Evolutionary conservation across 2,329 filamentous ascomycete genomes (phyloP), one percentile per base, ranked within the genome.

Genomic region (Curvularia sp.): DNA sequence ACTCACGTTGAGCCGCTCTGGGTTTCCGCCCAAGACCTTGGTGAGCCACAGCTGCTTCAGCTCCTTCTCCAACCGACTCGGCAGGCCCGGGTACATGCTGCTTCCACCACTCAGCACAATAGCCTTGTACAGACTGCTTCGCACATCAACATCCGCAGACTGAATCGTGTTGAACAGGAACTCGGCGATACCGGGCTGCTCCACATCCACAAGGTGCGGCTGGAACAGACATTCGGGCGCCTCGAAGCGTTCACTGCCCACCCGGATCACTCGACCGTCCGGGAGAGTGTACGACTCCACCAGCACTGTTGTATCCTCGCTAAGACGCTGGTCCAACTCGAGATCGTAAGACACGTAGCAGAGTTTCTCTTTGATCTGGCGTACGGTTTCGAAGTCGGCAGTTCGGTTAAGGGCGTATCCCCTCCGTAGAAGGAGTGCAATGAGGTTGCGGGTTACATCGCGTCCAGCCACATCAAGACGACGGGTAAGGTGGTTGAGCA

Each of bases 151-250:
- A 70, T 98, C 95, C 61, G 95, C 93, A 7, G 91, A 83, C 80
- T 98, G 95, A 74, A 99, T 99, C 19, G 94, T 99, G 83, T 99
- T 97, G 87, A 99, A 99, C 38, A 99, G 84, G 79, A 98, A 93
- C 76, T 99, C 95, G 70, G 92, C 94, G 61, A 99, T 95, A 60
- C 95, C 95, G 1, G 93, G 93, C 75, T 98, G 94, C 75, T 99
- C 95, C 71, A 95, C 96, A 76, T 99, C 95, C 47, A 99, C 94
- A 39, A 99, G 85, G 78, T 99, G 95, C 42, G 95, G 95, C 81
- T 99, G 95, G 87, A 99, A 99, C 51, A 99, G 85, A 79, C 95
- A 99, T 79, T 99, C 95, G 57, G 95, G 93, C 1, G 95, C 95
- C 81, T 99, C 95, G 79, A 99, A 99, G 41, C 95, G 89, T 81